Base-by-base conservation (phyloP, 345 rosid species). In the Eucalyptus tenuipes region DNA sequence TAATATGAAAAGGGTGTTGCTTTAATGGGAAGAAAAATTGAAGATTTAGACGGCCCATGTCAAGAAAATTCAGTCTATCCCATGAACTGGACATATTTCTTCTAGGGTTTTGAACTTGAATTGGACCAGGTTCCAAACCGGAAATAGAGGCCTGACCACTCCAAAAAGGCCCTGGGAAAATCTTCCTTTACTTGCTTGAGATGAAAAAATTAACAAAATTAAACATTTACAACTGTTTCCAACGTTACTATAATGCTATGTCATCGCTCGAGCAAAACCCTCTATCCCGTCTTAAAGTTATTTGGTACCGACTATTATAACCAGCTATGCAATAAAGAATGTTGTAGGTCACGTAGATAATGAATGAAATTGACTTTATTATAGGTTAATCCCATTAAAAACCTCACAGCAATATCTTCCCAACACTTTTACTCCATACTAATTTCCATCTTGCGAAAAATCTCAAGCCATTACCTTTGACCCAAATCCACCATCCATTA, bases 361-460 rank as follows among this genome's bases (percentile, higher is more conserved):
- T 33, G 80, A 68, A 33, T 16, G 44, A 16, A 12, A 33, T 68
- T 16, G 31, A 27, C 31, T 61, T 61, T 61, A 15, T 64, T 14
- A 64, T 7, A n/a, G 37, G 20, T 64, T 64, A 64, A 64, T 64
- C 75, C 37, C 75, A 7, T 64, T 64, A 15, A 64, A 64, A 64
- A n/a, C 5, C 37, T 64, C 37, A n/a, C 3, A 7, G 3, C 5
- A 0, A 0, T 14, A 64, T n/a, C 3, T 64, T 13, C 3, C 2
- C 8, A 5, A 64, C 10, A 13, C 37, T 29, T 64, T 64, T n/a
- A 14, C 8, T 64, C 20, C 16, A 2, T 7, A n/a, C 20, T n/a
- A 64, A n/a, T 64, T 64, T 64, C 3, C 10, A 15, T n/a, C 37
- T 64, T 4, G 16, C 4, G n/a, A 59, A 59, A 59, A 59, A 59